These are phyloP conservation scores for Spiraea crenata DNA, from an alignment of 331 rosid species.

Conservation along the genomic window DNA sequence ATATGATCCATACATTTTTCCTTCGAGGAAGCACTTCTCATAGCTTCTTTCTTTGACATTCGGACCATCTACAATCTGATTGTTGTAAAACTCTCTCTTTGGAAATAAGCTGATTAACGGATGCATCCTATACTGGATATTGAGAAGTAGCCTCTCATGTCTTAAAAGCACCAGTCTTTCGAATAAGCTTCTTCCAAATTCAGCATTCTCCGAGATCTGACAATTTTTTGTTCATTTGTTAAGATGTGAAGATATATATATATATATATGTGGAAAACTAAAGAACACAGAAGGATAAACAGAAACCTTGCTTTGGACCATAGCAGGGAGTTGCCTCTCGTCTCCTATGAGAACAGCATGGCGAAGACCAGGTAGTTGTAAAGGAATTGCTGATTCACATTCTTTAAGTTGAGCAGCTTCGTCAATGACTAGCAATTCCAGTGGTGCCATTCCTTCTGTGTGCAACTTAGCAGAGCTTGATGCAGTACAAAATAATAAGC, in stretches of 20 bases:
- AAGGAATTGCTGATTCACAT: conserved; percentile 53
- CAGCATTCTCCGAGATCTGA: conserved; percentile 42
- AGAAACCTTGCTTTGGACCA: conserved; percentile 51
- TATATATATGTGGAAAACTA: conserved; percentile 16
- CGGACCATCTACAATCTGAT: conserved; percentile 35
- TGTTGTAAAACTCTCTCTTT: conserved; percentile 42
- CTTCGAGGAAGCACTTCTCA: conserved; percentile 35
- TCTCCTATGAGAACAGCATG: conserved; percentile 48
- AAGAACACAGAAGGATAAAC: conserved; percentile 1
- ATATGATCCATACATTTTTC: conserved; percentile 40
- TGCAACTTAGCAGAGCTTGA: conserved; percentile 44
- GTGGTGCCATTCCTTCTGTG: conserved; percentile 2
- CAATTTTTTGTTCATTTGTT: not conserved
- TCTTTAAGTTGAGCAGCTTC: conserved; percentile 61
- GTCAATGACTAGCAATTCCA: not conserved
- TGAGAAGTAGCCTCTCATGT: conserved; percentile 23
- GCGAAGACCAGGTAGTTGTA: conserved; percentile 35
- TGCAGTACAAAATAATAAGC: conserved; percentile 45
- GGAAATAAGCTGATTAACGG: conserved; percentile 55
- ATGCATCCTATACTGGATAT: conserved; percentile 56
- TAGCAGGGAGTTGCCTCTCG: conserved; percentile 55
- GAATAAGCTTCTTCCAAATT: conserved; percentile 29
- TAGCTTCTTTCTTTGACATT: conserved; percentile 35
- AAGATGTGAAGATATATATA: no score
- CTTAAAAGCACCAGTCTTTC: conserved; percentile 20